Evolutionary conservation across 306 rosid genomes (phyloP), one percentile per base, ranked within the genome.

Genomic region (Spatholobus suberectus): DNA sequence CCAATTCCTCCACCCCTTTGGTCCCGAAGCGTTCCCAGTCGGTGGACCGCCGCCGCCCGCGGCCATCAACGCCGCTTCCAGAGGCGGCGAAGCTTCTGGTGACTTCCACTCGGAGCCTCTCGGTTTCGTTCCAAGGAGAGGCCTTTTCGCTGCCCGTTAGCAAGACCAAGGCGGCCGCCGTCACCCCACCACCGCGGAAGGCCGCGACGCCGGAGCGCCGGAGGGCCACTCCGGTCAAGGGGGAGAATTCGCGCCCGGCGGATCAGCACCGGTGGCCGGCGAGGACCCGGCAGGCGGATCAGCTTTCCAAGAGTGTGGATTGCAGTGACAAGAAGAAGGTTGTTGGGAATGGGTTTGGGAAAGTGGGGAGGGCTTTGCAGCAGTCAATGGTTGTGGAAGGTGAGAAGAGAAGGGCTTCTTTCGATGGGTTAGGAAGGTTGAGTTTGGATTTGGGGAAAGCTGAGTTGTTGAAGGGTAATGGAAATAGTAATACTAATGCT

Each of bases 181-280:
- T 93, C 20, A 72, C 93, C 34, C 88, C 94, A 0, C 46, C 72
- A 32, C 89, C 87, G 14, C 82, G 96, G 70, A 96, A 92, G 82
- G 72, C 87, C 5, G 74, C 89, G 8, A 96, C 98, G 17, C 98
- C 99, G 29, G 99, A 96, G 88, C 83, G 98, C 13, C 89, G 99
- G 81, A 79, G 97, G 91, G 78, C 90, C 27, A 89, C 95, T 11
- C 90, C 97, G 0, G 89, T 89, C 8, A 88, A 93, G 82, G 91
- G 80, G 61, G 99, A 96, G 87, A 96, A 96, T 73, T 96, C 97
- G 13, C 81, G 81, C 20, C 95, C 93, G 1, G 29, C 57, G 61
- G 99, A 94, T 80, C 99, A 92, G 78, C 94, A 96, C 73, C 90
- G 99, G 43, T 92, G 99, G 98, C 99, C 99, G 24, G 99, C 88